These are phyloP conservation scores for Carex scoparia DNA, from an alignment of 176 grass and related monocot species.

Conservation along the genomic window DNA sequence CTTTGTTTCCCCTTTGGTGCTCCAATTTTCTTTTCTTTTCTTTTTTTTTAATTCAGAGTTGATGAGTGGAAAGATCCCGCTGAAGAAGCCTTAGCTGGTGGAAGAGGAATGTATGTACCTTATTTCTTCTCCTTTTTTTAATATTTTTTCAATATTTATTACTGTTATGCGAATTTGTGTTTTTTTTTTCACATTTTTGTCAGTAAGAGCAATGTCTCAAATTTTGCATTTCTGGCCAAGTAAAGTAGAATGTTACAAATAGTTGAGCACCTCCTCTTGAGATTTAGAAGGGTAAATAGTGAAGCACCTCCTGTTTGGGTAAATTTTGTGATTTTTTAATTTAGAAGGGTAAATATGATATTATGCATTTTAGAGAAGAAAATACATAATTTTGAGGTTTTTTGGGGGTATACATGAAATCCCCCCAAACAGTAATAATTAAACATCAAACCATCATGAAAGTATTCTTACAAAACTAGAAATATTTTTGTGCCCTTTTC, in stretches of 20 bases:
- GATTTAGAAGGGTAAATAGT: no score
- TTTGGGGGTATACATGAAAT: no score
- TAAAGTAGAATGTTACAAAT: not conserved
- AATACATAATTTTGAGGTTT: no score
- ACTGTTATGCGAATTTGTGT: not conserved
- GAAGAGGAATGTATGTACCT: slow-evolving; percentile 31
- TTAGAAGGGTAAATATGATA: no score
- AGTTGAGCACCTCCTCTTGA: not conserved
- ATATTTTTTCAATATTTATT: not conserved
- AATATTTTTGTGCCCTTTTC: not conserved
- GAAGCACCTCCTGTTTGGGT: no score
- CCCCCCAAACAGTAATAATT: not conserved
- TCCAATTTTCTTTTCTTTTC: no score
- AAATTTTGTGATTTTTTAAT: no score
- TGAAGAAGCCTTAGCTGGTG: slow-evolving; percentile 32
- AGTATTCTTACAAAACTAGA: not conserved
- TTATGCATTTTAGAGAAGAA: no score
- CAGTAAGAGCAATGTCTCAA: not conserved
- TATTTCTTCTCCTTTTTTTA: not conserved
- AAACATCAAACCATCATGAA: not conserved
- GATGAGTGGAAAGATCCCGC: slow-evolving; percentile 32
- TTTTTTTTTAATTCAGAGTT: slow-evolving; percentile 14
- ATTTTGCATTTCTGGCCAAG: not conserved
- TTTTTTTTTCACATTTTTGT: not conserved
- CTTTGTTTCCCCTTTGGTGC: not conserved